These are phyloP conservation scores for Lyophyllum decastes DNA, from an alignment of 768 basidiomycete species.

Conservation along the genomic window DNA sequence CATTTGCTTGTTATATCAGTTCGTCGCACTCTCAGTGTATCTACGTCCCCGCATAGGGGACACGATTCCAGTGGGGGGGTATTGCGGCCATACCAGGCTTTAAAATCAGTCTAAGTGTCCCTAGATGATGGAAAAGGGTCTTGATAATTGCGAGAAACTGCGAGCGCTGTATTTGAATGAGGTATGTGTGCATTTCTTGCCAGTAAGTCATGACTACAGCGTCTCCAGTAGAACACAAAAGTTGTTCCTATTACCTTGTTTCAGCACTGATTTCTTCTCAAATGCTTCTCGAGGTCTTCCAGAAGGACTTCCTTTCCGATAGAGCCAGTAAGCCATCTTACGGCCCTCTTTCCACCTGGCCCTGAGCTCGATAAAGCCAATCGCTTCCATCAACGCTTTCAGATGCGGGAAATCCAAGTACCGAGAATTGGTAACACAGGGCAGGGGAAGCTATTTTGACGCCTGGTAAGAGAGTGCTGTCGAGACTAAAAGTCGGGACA, in stretches of 20 bases:
- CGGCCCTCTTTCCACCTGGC: conserved; percentile 67
- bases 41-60: no score
- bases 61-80: no score
- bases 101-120: background rate
- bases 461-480: background rate
- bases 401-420: conserved; percentile 71
- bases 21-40: no score
- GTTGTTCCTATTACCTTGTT: conserved; percentile 79
- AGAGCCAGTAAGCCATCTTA: conserved; percentile 90
- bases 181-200: background rate
- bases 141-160: background rate
- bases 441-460: conserved; percentile 68
- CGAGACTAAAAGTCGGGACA: conserved; percentile 25
- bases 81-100: background rate
- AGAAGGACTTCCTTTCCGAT: conserved; percentile 41
- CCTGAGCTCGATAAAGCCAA: conserved; percentile 67
- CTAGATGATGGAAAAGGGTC: background rate
- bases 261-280: conserved; percentile 56
- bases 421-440: conserved; percentile 85
- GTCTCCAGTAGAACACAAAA: conserved; percentile 56
- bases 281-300: conserved; percentile 28
- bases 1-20: no score
- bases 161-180: background rate
- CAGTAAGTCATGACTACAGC: background rate
- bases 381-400: conserved; percentile 49